A percentile compares a stretch with the other conserved stretches of the same genome.
These are phyloP conservation scores for Geotrichum carabidarum DNA, from an alignment of 1,139 yeast genomes.

Conservation along the genomic window DNA sequence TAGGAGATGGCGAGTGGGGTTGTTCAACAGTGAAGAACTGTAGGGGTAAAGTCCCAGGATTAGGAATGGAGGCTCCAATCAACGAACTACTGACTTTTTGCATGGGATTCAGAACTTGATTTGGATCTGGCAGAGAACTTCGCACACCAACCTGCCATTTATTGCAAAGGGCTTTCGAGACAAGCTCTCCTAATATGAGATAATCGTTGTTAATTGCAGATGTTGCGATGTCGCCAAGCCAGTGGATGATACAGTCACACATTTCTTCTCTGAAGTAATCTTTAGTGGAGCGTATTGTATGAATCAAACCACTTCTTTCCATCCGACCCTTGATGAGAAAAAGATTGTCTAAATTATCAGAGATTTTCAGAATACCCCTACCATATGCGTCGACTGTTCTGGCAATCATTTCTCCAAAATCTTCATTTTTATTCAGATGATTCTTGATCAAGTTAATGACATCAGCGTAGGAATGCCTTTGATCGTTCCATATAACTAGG, in stretches of 20 bases:
- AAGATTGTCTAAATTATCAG: conserved; percentile 48
- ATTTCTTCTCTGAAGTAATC: conserved; percentile 76
- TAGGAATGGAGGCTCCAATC: conserved; percentile 33
- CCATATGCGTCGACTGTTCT: conserved; percentile 60
- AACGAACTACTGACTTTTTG: conserved; percentile 20
- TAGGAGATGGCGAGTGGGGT: conserved; percentile 20
- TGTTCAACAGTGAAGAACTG: not conserved
- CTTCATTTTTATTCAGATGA: conserved; percentile 58
- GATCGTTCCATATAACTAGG: conserved; percentile 70
- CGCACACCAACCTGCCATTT: conserved; percentile 47
- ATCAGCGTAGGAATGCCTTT: conserved; percentile 65
- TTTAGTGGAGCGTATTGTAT: conserved; percentile 60
- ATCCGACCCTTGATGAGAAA: conserved; percentile 51
- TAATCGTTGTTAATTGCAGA: conserved; percentile 52
- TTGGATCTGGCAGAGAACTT: not conserved
- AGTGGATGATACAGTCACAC: conserved; percentile 62
- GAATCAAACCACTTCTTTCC: conserved; percentile 58
- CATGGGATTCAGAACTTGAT: not conserved
- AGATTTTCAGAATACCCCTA: conserved; percentile 59
- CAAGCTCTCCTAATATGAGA: conserved; percentile 45
- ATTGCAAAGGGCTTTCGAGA: conserved; percentile 50
- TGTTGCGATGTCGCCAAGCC: conserved; percentile 58
- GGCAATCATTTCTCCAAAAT: conserved; percentile 70
- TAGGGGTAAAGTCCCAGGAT: conserved; percentile 5
- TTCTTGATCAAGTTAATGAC: conserved; percentile 60